phyloP scores from a whole-genome alignment of 352 stramenopile genomes.

The Pythium pyrilobum region DNA sequence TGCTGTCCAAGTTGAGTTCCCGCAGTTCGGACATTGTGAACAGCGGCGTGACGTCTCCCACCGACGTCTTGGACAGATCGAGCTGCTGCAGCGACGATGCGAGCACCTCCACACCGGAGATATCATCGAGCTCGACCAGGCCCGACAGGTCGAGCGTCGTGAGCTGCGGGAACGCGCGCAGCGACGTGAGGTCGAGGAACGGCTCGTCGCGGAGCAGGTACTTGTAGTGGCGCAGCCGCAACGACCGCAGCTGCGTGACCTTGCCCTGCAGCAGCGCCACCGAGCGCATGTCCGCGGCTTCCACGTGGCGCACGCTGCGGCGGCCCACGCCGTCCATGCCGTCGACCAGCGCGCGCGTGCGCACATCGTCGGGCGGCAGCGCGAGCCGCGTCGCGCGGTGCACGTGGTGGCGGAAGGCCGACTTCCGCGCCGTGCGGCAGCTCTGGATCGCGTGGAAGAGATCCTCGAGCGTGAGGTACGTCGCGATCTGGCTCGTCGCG shows the following conservation, averaged over 20 bases:
- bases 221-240: conserved; percentile 8
- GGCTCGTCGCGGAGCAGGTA: conserved; percentile 8
- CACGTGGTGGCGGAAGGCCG: conserved; percentile 13
- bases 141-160: conserved; percentile 5
- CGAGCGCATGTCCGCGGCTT: conserved; percentile 9
- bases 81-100: conserved; percentile 4
- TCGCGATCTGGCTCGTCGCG: conserved; percentile 12
- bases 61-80: conserved; percentile 6
- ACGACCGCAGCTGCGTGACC: background rate
- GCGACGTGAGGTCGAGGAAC: conserved; percentile 6
- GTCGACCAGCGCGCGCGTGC: background rate
- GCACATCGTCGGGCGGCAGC: conserved; percentile 7
- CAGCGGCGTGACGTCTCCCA: conserved; percentile 15
- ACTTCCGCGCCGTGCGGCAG: conserved; percentile 8
- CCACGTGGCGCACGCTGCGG: conserved; percentile 2
- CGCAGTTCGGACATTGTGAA: conserved; percentile 2
- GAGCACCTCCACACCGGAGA: conserved; percentile 12
- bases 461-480: conserved; percentile 16
- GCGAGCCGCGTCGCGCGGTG: conserved; percentile 7
- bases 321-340: conserved; percentile 2
- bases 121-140: conserved; percentile 9
- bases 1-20: conserved; percentile 10
- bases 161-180: conserved; percentile 13
- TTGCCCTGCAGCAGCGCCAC: background rate
- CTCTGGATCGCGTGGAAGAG: conserved; percentile 15